phyloP scores from a whole-genome alignment of 2,329 filamentous ascomycete species.

The Aureobasidium musti region DNA sequence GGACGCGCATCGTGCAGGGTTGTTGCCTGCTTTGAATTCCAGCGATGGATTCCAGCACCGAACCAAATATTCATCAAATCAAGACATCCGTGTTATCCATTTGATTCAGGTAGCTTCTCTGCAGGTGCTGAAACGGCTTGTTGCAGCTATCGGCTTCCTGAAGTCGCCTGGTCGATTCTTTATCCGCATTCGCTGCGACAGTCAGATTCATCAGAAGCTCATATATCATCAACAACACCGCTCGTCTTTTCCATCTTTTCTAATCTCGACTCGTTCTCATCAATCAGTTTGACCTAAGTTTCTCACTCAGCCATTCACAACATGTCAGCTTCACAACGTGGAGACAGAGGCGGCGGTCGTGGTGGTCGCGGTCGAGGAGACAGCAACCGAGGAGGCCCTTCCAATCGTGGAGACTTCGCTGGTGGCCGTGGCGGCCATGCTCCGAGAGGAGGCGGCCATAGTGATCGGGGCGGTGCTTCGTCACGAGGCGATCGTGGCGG shows the following conservation, averaged over 20 bases:
- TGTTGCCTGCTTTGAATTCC: neutral
- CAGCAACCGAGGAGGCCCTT: conserved; percentile 6
- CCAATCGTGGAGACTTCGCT: conserved; percentile 28
- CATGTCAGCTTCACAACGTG: conserved; percentile 12
- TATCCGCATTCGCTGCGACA: neutral
- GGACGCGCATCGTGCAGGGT: neutral
- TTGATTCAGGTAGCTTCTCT: neutral
- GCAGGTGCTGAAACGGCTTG: neutral
- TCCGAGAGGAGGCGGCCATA: conserved; percentile 9
- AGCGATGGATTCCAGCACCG: neutral
- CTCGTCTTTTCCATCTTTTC: neutral
- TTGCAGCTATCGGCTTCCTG: neutral
- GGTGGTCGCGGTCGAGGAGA: conserved; percentile 29
- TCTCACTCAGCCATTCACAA: conserved; percentile 14
- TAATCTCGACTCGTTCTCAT: neutral
- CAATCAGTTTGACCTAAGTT: neutral
- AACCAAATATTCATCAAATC: neutral
- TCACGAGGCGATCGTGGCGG: conserved; percentile 28
- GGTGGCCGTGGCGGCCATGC: conserved; percentile 29
- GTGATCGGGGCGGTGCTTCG: conserved; percentile 33
- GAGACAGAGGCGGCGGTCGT: conserved; percentile 7
- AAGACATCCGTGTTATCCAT: neutral
- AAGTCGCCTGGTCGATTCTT: neutral
- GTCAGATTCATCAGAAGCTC: neutral
- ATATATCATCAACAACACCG: neutral